These are phyloP conservation scores for Zymoseptoria ardabiliae DNA, from an alignment of 2,329 filamentous ascomycete species.

Conservation along the genomic window DNA sequence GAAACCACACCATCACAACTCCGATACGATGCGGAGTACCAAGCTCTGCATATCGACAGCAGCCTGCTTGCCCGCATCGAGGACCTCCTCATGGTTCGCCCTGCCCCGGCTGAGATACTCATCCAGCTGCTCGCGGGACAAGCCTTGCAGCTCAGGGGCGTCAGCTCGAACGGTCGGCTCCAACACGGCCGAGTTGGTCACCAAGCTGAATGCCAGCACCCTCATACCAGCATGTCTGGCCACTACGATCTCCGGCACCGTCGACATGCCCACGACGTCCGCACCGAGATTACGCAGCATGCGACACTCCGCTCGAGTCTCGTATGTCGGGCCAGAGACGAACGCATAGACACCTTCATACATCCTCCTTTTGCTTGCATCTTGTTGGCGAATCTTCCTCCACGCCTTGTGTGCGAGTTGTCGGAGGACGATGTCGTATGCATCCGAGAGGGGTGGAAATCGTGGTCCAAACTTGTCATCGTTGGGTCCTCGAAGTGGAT, in stretches of 20 bases:
- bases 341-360: conserved; percentile 62
- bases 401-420: conserved; percentile 51
- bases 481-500: conserved; percentile 57
- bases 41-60: conserved; percentile 55
- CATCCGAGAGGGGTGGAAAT: conserved; percentile 58
- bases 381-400: conserved; percentile 41
- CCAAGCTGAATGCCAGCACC: conserved; percentile 58
- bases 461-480: conserved; percentile 54
- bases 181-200: conserved; percentile 58
- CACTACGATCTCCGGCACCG: conserved; percentile 60
- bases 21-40: conserved; percentile 40
- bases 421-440: conserved; percentile 56
- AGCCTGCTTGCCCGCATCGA: conserved; percentile 53
- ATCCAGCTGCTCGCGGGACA: conserved; percentile 46
- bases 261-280: conserved; percentile 66
- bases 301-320: conserved; percentile 58
- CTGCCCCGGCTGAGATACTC: conserved; percentile 51
- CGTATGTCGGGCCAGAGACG: conserved; percentile 57
- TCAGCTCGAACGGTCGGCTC: conserved; percentile 53
- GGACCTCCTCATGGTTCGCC: conserved; percentile 58
- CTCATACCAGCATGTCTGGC: conserved; percentile 57
- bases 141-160: conserved; percentile 45
- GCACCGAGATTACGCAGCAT: conserved; percentile 54
- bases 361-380: conserved; percentile 43
- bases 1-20: conserved; percentile 26